A percentile compares a stretch with the other conserved stretches of the same genome.
Conservation (phyloP, 2,329 filamentous ascomycete species). For the Aspergillus sp. region DNA sequence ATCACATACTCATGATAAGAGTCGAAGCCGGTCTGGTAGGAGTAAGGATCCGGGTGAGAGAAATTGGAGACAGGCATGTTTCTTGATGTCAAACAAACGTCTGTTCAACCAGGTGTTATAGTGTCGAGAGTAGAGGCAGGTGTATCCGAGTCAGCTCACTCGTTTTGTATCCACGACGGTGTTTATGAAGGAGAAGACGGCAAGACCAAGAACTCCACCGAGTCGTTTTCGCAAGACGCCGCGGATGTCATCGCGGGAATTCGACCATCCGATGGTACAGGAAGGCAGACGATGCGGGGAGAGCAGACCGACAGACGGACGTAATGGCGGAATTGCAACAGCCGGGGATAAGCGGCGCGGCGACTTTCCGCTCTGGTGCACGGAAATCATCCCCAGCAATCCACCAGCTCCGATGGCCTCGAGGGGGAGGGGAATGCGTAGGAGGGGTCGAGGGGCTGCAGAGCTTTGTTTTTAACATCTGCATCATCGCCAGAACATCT, state of each 20-base stretch:
- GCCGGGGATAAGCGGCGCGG: constrained; percentile 20
- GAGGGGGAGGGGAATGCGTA: background rate
- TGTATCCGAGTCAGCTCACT: background rate
- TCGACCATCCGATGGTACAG: background rate
- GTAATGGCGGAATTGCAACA: constrained; percentile 12
- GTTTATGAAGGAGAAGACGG: constrained; percentile 3
- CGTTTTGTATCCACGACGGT: background rate
- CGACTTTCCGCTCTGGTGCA: constrained; percentile 6
- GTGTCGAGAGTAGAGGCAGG: background rate
- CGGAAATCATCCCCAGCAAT: constrained; percentile 3
- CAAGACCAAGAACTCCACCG: background rate
- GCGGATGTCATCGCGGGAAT: constrained; percentile 8
- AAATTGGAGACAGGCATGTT: constrained; percentile 66
- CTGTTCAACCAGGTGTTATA: background rate
- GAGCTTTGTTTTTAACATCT: constrained; percentile 7
- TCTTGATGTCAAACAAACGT: constrained; percentile 1
- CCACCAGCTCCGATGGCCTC: background rate
- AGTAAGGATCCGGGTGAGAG: constrained; percentile 65
- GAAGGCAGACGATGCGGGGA: constrained; percentile 1
- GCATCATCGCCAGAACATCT: background rate
- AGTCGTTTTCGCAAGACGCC: background rate
- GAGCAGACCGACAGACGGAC: background rate
- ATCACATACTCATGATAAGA: constrained; percentile 67
- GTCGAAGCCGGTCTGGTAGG: constrained; percentile 76
- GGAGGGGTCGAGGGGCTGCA: constrained; percentile 1